Percentiles rank a stretch among this genome's conserved stretches.
phyloP scores from a whole-genome alignment of 2,329 filamentous ascomycete species.

The Nannizziopsis arthrosporioides region DNA sequence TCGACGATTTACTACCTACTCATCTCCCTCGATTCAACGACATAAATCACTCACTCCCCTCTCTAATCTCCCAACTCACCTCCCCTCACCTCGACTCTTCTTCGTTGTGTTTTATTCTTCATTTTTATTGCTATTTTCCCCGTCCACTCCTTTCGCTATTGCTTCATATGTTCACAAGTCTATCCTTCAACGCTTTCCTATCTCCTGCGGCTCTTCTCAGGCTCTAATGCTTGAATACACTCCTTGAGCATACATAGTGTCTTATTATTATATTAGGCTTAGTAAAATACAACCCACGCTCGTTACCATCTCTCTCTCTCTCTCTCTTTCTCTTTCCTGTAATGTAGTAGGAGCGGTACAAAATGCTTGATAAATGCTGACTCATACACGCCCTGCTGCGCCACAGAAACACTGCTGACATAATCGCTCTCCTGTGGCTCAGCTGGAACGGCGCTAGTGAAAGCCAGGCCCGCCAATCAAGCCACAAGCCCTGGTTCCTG shows the following conservation, averaged over 20 bases:
- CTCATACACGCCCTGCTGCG: not conserved
- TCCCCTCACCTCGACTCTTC: conserved; percentile 10
- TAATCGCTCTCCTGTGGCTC: not conserved
- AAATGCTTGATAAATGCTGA: no score
- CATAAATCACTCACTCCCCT: not conserved
- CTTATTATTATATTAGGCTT: no score
- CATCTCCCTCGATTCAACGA: not conserved
- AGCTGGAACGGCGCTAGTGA: not conserved
- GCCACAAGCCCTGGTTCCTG: conserved; percentile 1
- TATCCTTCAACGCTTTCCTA: not conserved
- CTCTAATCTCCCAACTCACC: conserved; percentile 9
- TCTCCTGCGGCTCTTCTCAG: not conserved
- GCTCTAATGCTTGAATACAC: not conserved
- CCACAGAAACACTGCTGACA: not conserved
- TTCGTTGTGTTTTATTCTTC: conserved; percentile 13
- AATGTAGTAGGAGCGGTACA: no score
- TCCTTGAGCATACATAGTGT: not conserved
- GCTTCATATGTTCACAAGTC: not conserved
- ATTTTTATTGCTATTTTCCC: not conserved
- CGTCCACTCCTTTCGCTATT: not conserved
- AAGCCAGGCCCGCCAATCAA: not conserved
- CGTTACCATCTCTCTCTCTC: not conserved
- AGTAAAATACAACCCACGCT: not conserved
- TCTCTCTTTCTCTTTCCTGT: no score
- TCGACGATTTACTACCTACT: not conserved